Base-by-base conservation (phyloP, 1,139 yeast species). In the Magnusiomyces sp. region DNA sequence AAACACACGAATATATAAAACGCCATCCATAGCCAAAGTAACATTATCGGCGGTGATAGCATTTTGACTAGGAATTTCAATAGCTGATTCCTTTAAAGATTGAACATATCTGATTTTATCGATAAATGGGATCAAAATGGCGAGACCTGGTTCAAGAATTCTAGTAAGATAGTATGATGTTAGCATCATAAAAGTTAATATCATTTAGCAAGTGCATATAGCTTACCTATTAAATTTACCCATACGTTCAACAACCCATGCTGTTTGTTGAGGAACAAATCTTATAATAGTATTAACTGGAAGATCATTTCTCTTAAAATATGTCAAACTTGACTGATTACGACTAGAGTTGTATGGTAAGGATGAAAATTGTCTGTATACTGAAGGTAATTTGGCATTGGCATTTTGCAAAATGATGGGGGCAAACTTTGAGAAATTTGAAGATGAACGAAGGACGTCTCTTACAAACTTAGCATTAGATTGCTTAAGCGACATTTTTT, bases 161-260 rank as follows among this genome's bases (percentile, higher is more conserved):
- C 73, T 58, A 39, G 2, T 17, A 17, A 17, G 5, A 23, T 29
- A 16, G 7, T 27, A 10, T 3, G 5, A 27, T 6, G 41, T 43
- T 43, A 48, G 50, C 6, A 14, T 7, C 38, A n/a, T 43, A 20
- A 31, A 13, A 43, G n/a, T 5, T 10, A 11, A 5, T n/a, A 10
- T 3, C 17, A 41, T 16, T 10, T 13, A 11, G 38, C 14, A 11
- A 37, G 29, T 23, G 10, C 32, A 17, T 17, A 19, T 27, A 14
- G 49, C 59, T 46, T 48, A 55, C 53, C 83, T 70, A 64, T 81
- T 76, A 70, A 84, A 87, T 63, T 83, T 83, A 33, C 95, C 95
- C 95, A 87, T 87, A 56, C 95, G 73, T 67, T 87, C 95, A 29
- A 87, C 95, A 19, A 87, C 79, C 90, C 94, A 87, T 2, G 95